Conservation (phyloP, 2,329 filamentous ascomycete species). For the Clonostachys chloroleuca region DNA sequence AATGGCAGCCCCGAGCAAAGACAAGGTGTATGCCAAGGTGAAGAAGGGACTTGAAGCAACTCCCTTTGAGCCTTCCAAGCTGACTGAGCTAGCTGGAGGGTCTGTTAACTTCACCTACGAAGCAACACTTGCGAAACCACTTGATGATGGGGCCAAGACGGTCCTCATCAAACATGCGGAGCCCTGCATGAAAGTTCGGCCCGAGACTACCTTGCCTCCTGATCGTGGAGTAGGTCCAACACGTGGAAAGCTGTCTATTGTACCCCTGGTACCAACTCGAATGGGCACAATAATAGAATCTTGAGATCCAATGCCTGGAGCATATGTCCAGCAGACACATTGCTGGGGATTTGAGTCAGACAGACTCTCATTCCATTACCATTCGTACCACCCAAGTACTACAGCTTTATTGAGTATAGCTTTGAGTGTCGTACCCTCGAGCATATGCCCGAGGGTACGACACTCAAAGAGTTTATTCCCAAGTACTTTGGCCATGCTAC, state of each 20-base stretch:
- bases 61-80: neutral
- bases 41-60: neutral
- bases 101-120: constrained; percentile 55
- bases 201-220: constrained; percentile 38
- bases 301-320: constrained; percentile 24
- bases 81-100: constrained; percentile 39
- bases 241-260: neutral
- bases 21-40: neutral
- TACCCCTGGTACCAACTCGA: too few species aligned
- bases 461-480: constrained; percentile 44
- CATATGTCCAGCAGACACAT: neutral
- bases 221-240: constrained; percentile 41
- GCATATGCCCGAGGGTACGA: constrained; percentile 40
- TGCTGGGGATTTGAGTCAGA: neutral
- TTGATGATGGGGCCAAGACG: constrained; percentile 37
- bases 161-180: constrained; percentile 55
- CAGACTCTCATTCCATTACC: constrained; percentile 5
- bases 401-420: constrained; percentile 37
- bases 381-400: constrained; percentile 43
- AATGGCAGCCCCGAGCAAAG: too few species aligned
- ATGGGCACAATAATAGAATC: neutral
- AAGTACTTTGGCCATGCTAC: constrained; percentile 17
- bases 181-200: constrained; percentile 39
- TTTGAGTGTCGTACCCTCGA: too few species aligned
- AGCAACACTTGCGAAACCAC: constrained; percentile 34